Evolutionary conservation across 805 yeast species (phyloP).

Genomic region (Cyberlindnera euphorbiiphila): DNA sequence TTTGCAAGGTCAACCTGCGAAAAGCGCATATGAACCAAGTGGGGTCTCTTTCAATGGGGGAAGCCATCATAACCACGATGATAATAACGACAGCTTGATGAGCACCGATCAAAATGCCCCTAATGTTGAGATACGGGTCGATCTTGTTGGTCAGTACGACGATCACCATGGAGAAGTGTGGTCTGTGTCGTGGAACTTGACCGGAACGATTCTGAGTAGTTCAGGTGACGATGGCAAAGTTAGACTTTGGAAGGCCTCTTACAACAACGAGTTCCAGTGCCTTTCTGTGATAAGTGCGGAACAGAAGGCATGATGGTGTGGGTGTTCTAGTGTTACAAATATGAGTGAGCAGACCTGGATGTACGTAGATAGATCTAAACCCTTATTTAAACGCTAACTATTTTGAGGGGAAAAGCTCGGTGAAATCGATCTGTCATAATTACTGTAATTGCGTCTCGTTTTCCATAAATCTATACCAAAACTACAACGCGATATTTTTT

Average conservation of each 20-base stretch:
- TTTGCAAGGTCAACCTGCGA: conserved; percentile 7
- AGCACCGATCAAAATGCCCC: conserved; percentile 26
- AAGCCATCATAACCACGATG: conserved; percentile 8
- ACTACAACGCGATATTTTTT: too few species aligned
- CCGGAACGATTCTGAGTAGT: conserved; percentile 88
- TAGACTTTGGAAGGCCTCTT: conserved; percentile 87
- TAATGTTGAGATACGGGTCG: conserved; percentile 40
- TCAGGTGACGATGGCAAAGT: conserved; percentile 96
- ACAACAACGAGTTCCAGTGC: conserved; percentile 83
- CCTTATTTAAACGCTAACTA: too few species aligned
- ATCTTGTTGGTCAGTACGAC: conserved; percentile 59
- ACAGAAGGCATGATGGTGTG: conserved; percentile 18
- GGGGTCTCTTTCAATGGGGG: background rate
- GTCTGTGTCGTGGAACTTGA: conserved; percentile 92
- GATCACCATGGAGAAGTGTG: conserved; percentile 90
- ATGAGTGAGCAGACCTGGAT: too few species aligned
- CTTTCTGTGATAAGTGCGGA: conserved; percentile 79
- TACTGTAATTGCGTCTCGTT: too few species aligned
- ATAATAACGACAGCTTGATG: conserved; percentile 18
- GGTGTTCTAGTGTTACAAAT: too few species aligned
- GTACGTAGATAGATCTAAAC: too few species aligned
- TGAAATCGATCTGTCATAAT: too few species aligned
- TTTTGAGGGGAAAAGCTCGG: too few species aligned
- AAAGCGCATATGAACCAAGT: conserved; percentile 1
- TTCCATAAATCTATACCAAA: too few species aligned